phyloP scores from a whole-genome alignment of 2,329 filamentous ascomycete genomes.

The Cladosporium sp. region DNA sequence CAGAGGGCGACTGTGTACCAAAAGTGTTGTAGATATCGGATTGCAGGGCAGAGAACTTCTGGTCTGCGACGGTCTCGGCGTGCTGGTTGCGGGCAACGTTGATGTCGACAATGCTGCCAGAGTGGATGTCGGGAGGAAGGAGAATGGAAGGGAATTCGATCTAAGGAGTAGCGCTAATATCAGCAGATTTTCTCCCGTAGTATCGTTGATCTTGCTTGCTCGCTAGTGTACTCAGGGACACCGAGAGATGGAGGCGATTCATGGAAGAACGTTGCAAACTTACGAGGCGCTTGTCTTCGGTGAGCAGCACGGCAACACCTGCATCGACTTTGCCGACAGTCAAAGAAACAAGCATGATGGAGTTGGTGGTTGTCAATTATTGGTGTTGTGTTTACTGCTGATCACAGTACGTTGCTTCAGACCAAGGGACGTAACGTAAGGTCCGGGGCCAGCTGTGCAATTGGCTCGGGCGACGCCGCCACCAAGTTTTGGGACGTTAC shows the following conservation, averaged over 20 bases:
- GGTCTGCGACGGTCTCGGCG: slow-evolving; percentile 71
- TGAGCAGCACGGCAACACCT: slow-evolving; percentile 93
- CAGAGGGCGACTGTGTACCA: slow-evolving; percentile 70
- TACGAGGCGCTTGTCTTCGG: slow-evolving; percentile 94
- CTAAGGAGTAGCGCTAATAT: slow-evolving; percentile 44
- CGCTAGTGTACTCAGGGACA: background rate
- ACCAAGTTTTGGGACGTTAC: background rate
- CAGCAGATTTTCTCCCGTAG: background rate
- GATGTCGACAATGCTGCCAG: slow-evolving; percentile 96
- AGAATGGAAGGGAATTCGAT: slow-evolving; percentile 99
- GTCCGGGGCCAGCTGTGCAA: background rate
- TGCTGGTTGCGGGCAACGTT: slow-evolving; percentile 81
- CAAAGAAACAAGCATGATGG: slow-evolving; percentile 85
- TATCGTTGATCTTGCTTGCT: background rate
- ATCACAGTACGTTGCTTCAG: background rate
- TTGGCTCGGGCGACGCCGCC: background rate
- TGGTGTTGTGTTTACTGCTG: background rate
- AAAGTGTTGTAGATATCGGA: slow-evolving; percentile 82
- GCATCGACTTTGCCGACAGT: slow-evolving; percentile 99
- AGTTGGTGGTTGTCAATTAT: background rate
- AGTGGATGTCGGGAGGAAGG: slow-evolving; percentile 89
- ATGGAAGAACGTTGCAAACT: slow-evolving; percentile 27
- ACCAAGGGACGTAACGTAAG: background rate
- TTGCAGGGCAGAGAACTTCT: slow-evolving; percentile 80
- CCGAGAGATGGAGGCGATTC: background rate